Evolutionary conservation across 2,329 filamentous ascomycete genomes (phyloP).

Genomic region (Camillea tinctor): DNA sequence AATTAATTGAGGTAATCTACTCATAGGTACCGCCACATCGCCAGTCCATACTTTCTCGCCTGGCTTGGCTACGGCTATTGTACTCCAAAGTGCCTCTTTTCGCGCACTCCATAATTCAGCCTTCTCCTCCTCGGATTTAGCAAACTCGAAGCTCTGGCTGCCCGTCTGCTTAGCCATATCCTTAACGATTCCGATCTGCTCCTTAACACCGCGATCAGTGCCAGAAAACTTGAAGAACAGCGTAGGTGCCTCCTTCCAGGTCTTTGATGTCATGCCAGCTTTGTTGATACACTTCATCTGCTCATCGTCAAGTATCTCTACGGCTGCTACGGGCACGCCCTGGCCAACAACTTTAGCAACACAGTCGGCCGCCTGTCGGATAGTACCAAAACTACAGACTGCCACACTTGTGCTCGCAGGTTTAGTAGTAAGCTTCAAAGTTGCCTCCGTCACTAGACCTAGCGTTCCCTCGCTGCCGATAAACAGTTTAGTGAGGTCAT

Average conservation of each 20-base stretch:
- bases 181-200: conserved; percentile 59
- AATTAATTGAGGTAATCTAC: conserved; percentile 69
- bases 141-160: conserved; percentile 75
- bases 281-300: conserved; percentile 63
- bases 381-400: conserved; percentile 47
- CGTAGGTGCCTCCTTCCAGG: conserved; percentile 64
- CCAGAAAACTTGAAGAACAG: conserved; percentile 73
- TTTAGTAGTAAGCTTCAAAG: conserved; percentile 70
- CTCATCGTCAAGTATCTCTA: conserved; percentile 78
- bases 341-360: conserved; percentile 69
- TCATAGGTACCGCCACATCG: conserved; percentile 82
- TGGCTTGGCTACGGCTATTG: conserved; percentile 63
- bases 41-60: conserved; percentile 81
- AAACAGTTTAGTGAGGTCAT: conserved; percentile 76
- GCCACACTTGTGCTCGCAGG: conserved; percentile 74
- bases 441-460: conserved; percentile 76
- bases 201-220: conserved; percentile 66
- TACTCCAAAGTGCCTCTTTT: conserved; percentile 82
- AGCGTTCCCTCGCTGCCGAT: conserved; percentile 82
- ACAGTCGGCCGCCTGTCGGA: conserved; percentile 67
- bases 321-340: conserved; percentile 72
- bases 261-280: conserved; percentile 54
- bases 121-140: conserved; percentile 66
- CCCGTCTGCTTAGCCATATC: conserved; percentile 44
- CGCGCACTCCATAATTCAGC: conserved; percentile 78